Conservation (phyloP, 129 eudicot genomes). For the Scalesia atractyloides region DNA sequence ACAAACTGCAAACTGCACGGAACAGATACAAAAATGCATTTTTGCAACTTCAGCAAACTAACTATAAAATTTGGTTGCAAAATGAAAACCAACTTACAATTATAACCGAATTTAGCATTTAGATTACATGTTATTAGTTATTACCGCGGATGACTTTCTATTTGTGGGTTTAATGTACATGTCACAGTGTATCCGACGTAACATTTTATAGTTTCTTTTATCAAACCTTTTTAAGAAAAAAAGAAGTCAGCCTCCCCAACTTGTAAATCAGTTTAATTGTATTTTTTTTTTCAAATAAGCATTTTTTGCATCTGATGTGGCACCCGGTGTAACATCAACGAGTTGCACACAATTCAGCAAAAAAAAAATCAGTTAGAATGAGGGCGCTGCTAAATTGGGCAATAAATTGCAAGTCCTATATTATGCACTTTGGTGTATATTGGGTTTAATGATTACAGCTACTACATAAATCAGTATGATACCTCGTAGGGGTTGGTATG, state of each 20-base stretch:
- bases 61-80: slow-evolving; percentile 34
- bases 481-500: slow-evolving; percentile 88
- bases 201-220: neutral
- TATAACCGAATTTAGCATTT: neutral
- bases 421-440: neutral
- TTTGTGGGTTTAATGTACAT: neutral
- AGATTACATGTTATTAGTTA: neutral
- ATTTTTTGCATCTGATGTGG: neutral
- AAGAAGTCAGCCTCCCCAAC: neutral
- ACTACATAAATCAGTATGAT: neutral
- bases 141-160: neutral
- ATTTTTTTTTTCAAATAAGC: too few species aligned
- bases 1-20: neutral
- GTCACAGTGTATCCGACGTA: neutral
- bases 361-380: too few species aligned
- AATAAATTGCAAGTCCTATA: too few species aligned
- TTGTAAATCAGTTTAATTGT: neutral
- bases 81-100: neutral
- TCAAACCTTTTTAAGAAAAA: neutral
- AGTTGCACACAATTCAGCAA: too few species aligned
- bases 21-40: neutral
- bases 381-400: neutral
- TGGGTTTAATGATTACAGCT: neutral
- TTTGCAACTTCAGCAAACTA: slow-evolving; percentile 57
- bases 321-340: neutral